These are phyloP conservation scores for Acanthamoeba polyphaga DNA, from an alignment of 208 protist genomes.

Conservation along the genomic window DNA sequence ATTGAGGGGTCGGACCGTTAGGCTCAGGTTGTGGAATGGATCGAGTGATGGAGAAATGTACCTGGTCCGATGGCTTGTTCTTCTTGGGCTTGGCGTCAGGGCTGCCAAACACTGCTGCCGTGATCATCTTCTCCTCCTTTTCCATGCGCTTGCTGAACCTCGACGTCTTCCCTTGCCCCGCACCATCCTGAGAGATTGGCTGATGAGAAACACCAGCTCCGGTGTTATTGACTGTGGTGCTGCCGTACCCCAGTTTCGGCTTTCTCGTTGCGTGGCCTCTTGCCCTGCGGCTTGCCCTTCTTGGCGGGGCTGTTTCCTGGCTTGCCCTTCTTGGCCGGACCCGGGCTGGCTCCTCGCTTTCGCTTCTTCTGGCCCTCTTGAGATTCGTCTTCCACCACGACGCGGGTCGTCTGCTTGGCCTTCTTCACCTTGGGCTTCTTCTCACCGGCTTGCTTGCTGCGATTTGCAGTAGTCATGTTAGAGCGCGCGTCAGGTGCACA, in stretches of 20 bases:
- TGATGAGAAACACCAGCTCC: neutral
- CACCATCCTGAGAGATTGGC: neutral
- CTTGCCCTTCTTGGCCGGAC: neutral
- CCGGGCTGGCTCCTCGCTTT: slow-evolving; percentile 10
- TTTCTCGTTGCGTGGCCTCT: slow-evolving; percentile 1
- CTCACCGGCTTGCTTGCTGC: neutral
- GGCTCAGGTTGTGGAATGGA: neutral
- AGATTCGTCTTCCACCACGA: neutral
- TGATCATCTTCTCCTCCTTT: slow-evolving; percentile 35
- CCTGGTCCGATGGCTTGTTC: slow-evolving; percentile 33
- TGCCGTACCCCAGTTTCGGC: neutral
- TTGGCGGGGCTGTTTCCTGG: neutral
- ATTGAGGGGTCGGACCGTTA: no score
- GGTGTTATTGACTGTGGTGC: neutral
- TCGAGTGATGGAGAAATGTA: neutral
- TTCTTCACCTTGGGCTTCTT: neutral
- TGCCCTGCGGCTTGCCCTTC: neutral
- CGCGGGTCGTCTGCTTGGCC: neutral
- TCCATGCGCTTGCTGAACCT: slow-evolving; percentile 18
- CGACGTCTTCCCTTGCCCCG: neutral
- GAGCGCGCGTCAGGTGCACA: neutral
- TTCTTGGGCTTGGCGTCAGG: slow-evolving; percentile 4
- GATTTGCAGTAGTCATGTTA: neutral
- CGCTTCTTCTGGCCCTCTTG: neutral
- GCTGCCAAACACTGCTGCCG: neutral